Evolutionary conservation across 1,139 yeast genomes (phyloP), one percentile per base, ranked within the genome.

Genomic region (Suhomyces maxii): DNA sequence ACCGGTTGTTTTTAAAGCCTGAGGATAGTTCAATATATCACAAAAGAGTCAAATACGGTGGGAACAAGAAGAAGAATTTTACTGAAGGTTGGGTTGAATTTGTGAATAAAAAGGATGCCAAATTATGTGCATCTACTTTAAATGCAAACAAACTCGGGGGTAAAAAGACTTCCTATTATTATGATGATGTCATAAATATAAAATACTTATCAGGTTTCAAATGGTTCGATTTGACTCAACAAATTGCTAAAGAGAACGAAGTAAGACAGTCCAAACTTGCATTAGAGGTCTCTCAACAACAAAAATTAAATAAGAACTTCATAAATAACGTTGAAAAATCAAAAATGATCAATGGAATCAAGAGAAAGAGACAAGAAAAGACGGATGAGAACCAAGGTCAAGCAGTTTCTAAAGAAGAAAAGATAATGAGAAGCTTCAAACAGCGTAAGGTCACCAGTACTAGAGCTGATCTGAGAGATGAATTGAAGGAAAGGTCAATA

Each of bases 21-120:
- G 99, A 93, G 66, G 89, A 86, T 53, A 77, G 83, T 8, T 71
- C 79, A 26, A 74, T 75, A 9, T 77, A 89, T 57, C 82, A 80
- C 42, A 77, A 79, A 46, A 73, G 99, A 58, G 83, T 88, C 13
- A 87, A 86, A 57, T 80, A 82, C 53, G 98, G 98, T 12, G 99
- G 99, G n/a, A 95, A 93, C 65, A 90, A 89, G 67, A 91, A 91
- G 69, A 79, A 79, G 61, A 86, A 80, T 65, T 95, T 80, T 61
- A 88, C 87, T 13, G 99, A 95, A 71, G 99, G 99, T 7, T 93
- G 99, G 99, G 95, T 89, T 7, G 99, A 93, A 67, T 95, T 89
- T 67, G 71, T 78, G 13, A 80, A 82, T 59, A 93, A 93, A 63
- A 80, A 79, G 56, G 88, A 90, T 58, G 99, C 99, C 1, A 93